Evolutionary conservation across 2,329 filamentous ascomycete genomes (phyloP).

Genomic region (Raffaelea arxii): DNA sequence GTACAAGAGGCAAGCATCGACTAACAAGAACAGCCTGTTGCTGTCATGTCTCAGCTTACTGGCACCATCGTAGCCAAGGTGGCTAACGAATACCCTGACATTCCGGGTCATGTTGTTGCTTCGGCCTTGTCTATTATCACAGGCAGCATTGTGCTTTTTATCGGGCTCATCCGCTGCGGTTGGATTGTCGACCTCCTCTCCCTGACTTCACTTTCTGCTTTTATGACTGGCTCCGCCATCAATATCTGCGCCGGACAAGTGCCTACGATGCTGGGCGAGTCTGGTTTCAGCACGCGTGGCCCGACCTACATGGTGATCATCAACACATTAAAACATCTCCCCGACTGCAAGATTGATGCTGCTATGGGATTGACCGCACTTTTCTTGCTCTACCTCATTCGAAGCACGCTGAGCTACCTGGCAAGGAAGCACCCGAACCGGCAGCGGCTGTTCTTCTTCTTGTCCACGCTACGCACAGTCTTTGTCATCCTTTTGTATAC

Average conservation of each 20-base stretch:
- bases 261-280: constrained; percentile 70
- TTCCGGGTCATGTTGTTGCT: constrained; percentile 59
- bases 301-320: constrained; percentile 77
- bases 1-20: no score
- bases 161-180: constrained; percentile 72
- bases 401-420: constrained; percentile 51
- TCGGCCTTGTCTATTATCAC: constrained; percentile 68
- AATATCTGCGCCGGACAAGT: constrained; percentile 82
- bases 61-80: constrained; percentile 70
- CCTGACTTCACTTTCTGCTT: constrained; percentile 80
- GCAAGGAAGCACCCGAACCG: constrained; percentile 60
- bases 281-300: constrained; percentile 48
- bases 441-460: constrained; percentile 76
- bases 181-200: constrained; percentile 94
- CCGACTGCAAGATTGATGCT: constrained; percentile 62
- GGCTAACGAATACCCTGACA: constrained; percentile 41
- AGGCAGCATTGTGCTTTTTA: constrained; percentile 65
- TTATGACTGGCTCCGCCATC: constrained; percentile 94
- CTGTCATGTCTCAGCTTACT: constrained; percentile 86
- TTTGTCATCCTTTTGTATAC: constrained; percentile 92
- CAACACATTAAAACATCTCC: constrained; percentile 67
- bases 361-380: constrained; percentile 82
- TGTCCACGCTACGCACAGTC: constrained; percentile 80
- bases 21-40: constrained; percentile 48
- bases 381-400: constrained; percentile 65